Base-by-base conservation (phyloP, 139 green algal genomes). In the Desmodesmus armatus region DNA sequence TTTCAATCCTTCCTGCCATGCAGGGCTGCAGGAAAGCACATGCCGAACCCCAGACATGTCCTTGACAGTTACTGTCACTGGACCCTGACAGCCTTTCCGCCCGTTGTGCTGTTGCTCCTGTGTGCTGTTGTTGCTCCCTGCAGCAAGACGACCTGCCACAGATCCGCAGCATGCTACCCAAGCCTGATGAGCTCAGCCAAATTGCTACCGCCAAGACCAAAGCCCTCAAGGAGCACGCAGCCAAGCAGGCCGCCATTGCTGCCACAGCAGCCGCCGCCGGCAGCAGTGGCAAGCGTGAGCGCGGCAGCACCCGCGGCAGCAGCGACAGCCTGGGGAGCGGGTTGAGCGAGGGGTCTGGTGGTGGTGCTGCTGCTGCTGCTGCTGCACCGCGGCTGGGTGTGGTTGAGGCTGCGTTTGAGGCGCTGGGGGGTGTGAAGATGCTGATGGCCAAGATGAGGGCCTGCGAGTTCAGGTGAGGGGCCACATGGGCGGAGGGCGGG, bases 381-480 rank as follows among this genome's bases (percentile, higher is more conserved):
- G 75, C 75, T 40, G 76, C 76, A 47, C 76, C 76, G 23, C 53
- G 76, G 35, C 76, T 82, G 76, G 76, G 76, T 40, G 19, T 73
- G 6, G 76, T 82, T 17, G 76, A 82, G 76, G 76, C 76, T 58
- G 53, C 53, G 2, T 82, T 82, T 65, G 31, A 58, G 23, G 76
- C 76, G 7, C 47, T 82, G 23, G 76, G 76, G 7, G 41, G 35
- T 21, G 76, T 82, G 35, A 55, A 82, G 53, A 25, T 71, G 31
- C 55, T 82, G 55, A 53, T 39, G 53, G 76, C 76, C 33, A 82
- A 82, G 55, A 82, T 82, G 76, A 66, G 76, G 9, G 76, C 76
- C 27, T 60, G 71, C 55, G 76, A 82, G 76, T 82, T 73, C 55
- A 72, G 76, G 74, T 82, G 5, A 39, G 72, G 29, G 25, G 23